phyloP scores from a whole-genome alignment of 2,329 filamentous ascomycete species.

The Didymellaceae sp. region DNA sequence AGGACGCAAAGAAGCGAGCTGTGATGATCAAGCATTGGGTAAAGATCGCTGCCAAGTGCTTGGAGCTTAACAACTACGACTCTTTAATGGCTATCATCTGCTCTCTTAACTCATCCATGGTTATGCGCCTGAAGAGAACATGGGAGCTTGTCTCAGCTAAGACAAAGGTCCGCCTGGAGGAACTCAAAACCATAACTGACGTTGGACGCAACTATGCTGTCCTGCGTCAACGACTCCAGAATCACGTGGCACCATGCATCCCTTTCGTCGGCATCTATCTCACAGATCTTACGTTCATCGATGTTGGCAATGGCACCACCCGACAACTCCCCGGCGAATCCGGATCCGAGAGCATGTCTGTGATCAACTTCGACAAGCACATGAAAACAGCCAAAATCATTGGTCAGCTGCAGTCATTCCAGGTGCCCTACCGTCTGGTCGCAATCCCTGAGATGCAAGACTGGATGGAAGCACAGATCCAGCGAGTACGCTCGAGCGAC shows the following conservation, averaged over 20 bases:
- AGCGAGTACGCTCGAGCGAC: slow-evolving; percentile 71
- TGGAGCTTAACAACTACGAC: slow-evolving; percentile 94
- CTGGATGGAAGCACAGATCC: slow-evolving; percentile 85
- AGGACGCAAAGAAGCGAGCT: slow-evolving; percentile 93
- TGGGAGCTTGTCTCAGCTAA: slow-evolving; percentile 89
- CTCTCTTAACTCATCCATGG: slow-evolving; percentile 89
- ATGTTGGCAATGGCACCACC: slow-evolving; percentile 88
- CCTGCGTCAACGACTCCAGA: slow-evolving; percentile 80
- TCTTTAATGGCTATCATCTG: slow-evolving; percentile 97
- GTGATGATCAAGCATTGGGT: slow-evolving; percentile 96
- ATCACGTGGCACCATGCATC: slow-evolving; percentile 88
- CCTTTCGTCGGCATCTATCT: slow-evolving; percentile 97
- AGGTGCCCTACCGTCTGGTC: slow-evolving; percentile 85
- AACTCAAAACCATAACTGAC: slow-evolving; percentile 84
- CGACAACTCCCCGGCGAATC: slow-evolving; percentile 71
- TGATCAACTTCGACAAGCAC: slow-evolving; percentile 99
- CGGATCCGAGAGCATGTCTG: slow-evolving; percentile 70
- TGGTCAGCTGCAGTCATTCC: slow-evolving; percentile 92
- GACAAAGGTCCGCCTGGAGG: slow-evolving; percentile 79
- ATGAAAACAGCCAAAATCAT: slow-evolving; percentile 94
- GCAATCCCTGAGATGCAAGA: slow-evolving; percentile 89
- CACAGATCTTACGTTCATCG: slow-evolving; percentile 93
- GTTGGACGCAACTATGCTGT: slow-evolving; percentile 89
- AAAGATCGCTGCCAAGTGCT: slow-evolving; percentile 85
- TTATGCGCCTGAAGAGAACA: slow-evolving; percentile 84